phyloP scores from a whole-genome alignment of 805 yeast species.

The Sungouiella thailandica region DNA sequence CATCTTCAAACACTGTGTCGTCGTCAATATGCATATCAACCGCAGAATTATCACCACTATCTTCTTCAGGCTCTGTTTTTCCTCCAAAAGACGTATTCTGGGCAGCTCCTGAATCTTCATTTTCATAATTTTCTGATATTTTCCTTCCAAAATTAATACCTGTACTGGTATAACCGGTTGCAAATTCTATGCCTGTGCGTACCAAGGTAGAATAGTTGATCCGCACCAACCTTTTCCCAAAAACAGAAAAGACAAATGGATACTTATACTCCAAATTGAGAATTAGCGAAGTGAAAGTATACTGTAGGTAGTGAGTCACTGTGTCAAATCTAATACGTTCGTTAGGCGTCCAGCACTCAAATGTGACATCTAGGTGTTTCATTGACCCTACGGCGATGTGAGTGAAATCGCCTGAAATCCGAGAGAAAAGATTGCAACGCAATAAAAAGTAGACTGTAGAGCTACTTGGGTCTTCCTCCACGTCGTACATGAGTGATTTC shows the following conservation, averaged over 20 bases:
- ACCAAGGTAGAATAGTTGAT: conserved; percentile 14
- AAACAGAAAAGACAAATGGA: conserved; percentile 29
- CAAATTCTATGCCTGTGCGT: conserved; percentile 4
- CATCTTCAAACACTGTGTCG: too few relatives aligned
- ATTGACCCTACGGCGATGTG: conserved; percentile 7
- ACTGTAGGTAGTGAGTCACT: conserved; percentile 16
- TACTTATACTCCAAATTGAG: conserved; percentile 23
- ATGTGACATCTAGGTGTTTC: conserved; percentile 4
- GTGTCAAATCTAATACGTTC: conserved; percentile 5
- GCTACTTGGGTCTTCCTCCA: background rate
- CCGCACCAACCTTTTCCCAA: conserved; percentile 22
- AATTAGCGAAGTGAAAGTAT: conserved; percentile 17
- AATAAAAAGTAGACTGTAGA: background rate
- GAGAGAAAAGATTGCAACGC: conserved; percentile 10
- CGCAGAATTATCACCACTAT: too few relatives aligned
- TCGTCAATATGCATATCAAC: too few relatives aligned
- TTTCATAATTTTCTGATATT: too few relatives aligned
- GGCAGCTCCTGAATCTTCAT: too few relatives aligned
- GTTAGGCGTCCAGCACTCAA: conserved; percentile 8
- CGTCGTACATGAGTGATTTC: conserved; percentile 2
- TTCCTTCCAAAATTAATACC: too few relatives aligned
- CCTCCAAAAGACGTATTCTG: too few relatives aligned
- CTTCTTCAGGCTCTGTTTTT: too few relatives aligned
- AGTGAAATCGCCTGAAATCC: conserved; percentile 8
- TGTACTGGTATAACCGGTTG: background rate